Evolutionary conservation across 2,329 filamentous ascomycete species (phyloP).

Genomic region (Scedosporium minutisporum): DNA sequence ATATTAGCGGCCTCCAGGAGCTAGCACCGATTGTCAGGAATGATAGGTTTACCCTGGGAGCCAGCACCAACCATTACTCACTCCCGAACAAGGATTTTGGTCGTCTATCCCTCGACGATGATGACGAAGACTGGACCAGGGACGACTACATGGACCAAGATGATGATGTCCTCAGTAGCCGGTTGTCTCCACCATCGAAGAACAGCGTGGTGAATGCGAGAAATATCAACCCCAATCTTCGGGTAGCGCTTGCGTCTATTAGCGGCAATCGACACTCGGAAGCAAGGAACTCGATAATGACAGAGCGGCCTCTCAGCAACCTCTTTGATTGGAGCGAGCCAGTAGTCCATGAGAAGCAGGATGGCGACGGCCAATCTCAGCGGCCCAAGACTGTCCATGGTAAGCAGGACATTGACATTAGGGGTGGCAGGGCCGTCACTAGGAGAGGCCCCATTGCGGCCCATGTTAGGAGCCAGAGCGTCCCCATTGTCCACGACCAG

Average conservation of each 20-base stretch:
- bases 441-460: constrained; percentile 59
- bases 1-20: constrained; percentile 13
- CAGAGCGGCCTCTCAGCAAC: constrained; percentile 52
- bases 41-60: constrained; percentile 6
- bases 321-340: constrained; percentile 74
- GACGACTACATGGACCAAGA: constrained; percentile 47
- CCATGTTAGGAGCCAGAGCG: constrained; percentile 73
- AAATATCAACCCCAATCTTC: constrained; percentile 42
- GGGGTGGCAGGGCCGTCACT: constrained; percentile 58
- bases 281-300: constrained; percentile 13
- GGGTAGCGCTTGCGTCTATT: constrained; percentile 43
- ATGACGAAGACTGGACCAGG: constrained; percentile 53
- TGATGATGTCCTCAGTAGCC: constrained; percentile 41
- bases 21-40: not conserved
- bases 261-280: constrained; percentile 32
- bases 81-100: constrained; percentile 31
- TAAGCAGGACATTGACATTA: constrained; percentile 61
- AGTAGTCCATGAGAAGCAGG: constrained; percentile 48
- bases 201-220: constrained; percentile 42
- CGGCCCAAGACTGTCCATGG: constrained; percentile 68
- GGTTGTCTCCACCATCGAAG: constrained; percentile 46
- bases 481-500: constrained; percentile 60
- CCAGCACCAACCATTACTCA: constrained; percentile 20
- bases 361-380: constrained; percentile 46
- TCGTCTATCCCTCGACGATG: constrained; percentile 49